Evolutionary conservation across 2,329 filamentous ascomycete genomes (phyloP), one percentile per base, ranked within the genome.

Genomic region (Phialophora verrucosa): DNA sequence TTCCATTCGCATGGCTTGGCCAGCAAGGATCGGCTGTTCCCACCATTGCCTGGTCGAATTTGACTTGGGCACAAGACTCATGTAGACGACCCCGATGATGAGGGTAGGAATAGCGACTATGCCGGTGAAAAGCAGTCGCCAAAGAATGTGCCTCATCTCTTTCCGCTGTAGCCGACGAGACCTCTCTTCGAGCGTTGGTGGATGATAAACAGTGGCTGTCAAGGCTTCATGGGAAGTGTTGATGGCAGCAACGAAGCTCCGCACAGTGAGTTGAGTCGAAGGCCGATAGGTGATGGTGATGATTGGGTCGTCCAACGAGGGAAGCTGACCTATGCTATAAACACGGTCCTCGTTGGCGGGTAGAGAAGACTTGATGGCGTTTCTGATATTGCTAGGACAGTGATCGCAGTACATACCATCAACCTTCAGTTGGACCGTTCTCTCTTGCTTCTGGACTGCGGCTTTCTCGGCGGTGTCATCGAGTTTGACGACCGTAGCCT

Each of bases 41-140:
- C 96, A 79, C 71, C 87, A 92, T 68, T 82, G 81, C 64, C 88
- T 87, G 12, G 83, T 83, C 0, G 78, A 70, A 71, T 93, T 85
- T 1, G 82, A 78, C 2, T 83, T 76, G 0, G 89, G 81, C 0
- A 97, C 84, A 0, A 97, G 83, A 67, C 86, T 92, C 93, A 97
- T 97, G 79, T 92, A 96, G 1, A 96, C 88, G 61, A 97, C 91
- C 2, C 94, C 93, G 47, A 97, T 88, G 59, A 96, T 76, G 72
- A 97, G 93, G 0, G 91, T 92, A 1, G 94, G 93, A 53, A 97
- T 89, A 23, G 90, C 89, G 5, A 90, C 81, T 29, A 89, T 73
- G 31, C 90, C 77, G 0, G 91, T 90, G 63, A 96, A 82, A 1
- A 90, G 74, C 17, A 92, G 84, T n/a, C 93, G 88, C 66, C 85